These are phyloP conservation scores for Saposhnikovia divaricata DNA, from an alignment of 129 eudicot species.

Conservation along the genomic window DNA sequence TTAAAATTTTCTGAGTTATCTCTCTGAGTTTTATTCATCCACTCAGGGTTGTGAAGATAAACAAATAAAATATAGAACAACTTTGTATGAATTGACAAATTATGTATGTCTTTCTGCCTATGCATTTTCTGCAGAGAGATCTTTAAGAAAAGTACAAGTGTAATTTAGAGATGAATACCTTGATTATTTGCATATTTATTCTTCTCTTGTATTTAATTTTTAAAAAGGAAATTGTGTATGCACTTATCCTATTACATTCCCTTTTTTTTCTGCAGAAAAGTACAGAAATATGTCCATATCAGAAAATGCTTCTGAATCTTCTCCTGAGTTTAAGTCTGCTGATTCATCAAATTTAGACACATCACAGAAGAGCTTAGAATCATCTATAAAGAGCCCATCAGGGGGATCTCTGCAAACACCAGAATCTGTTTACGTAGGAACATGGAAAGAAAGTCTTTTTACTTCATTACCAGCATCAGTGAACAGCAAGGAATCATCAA, in stretches of 20 bases:
- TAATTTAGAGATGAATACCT: neutral
- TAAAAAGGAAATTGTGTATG: neutral
- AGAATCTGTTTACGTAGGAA: constrained; percentile 14
- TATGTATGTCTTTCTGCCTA: neutral
- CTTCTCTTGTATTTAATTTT: neutral
- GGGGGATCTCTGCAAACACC: constrained; percentile 19
- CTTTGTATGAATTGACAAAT: neutral
- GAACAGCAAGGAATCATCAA: constrained; percentile 21
- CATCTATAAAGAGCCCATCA: constrained; percentile 18
- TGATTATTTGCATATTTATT: neutral
- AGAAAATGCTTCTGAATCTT: constrained; percentile 13
- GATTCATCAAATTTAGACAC: constrained; percentile 7
- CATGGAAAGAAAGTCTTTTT: constrained; percentile 5
- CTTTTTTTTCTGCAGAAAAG: constrained; percentile 21
- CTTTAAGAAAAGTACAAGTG: neutral
- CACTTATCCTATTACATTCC: neutral
- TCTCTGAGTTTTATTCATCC: neutral
- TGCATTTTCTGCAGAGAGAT: neutral
- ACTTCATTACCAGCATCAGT: constrained; percentile 34
- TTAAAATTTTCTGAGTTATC: neutral
- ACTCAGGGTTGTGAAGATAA: neutral
- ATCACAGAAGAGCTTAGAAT: constrained; percentile 2
- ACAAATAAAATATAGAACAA: neutral
- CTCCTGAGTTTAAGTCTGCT: constrained; percentile 4
- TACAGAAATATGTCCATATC: constrained; percentile 7